phyloP scores from a whole-genome alignment of 768 basidiomycete genomes.

The Ramaria rubella region DNA sequence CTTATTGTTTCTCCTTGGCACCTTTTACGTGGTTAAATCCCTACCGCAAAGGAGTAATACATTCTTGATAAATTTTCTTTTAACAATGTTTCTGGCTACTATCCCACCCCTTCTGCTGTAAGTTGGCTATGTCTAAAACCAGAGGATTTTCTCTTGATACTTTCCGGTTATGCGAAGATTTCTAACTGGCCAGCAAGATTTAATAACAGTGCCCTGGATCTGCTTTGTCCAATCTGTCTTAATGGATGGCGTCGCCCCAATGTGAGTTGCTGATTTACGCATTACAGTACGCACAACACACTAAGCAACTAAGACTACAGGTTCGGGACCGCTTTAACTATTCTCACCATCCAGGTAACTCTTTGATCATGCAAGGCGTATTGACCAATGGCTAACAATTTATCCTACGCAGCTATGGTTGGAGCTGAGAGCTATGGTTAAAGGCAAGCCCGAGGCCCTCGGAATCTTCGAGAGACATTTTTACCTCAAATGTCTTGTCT shows the following conservation, averaged over 20 bases:
- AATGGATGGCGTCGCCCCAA: not conserved
- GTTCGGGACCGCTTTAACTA: not conserved
- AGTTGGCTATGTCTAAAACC: not conserved
- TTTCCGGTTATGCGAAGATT: not conserved
- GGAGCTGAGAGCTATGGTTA: not conserved
- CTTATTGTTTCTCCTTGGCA: not conserved
- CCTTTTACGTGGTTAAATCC: not conserved
- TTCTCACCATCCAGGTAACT: not conserved
- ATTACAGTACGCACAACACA: not conserved
- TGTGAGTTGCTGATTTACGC: not conserved
- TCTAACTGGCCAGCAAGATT: not conserved
- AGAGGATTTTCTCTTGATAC: not conserved
- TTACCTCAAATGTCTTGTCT: not conserved
- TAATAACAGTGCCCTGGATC: not conserved
- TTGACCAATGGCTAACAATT: not conserved
- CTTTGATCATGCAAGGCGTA: not conserved
- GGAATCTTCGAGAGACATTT: not conserved
- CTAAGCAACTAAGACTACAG: not conserved
- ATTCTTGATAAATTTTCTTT: not conserved
- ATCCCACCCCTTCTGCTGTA: not conserved
- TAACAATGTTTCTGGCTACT: not conserved
- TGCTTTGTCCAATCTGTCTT: not conserved
- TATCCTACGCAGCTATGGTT: not conserved
- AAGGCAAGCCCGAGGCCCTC: not conserved
- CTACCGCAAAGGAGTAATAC: slow-evolving; percentile 2